Base-by-base conservation (phyloP, 2,329 filamentous ascomycete genomes). In the Diaporthe sp. region DNA sequence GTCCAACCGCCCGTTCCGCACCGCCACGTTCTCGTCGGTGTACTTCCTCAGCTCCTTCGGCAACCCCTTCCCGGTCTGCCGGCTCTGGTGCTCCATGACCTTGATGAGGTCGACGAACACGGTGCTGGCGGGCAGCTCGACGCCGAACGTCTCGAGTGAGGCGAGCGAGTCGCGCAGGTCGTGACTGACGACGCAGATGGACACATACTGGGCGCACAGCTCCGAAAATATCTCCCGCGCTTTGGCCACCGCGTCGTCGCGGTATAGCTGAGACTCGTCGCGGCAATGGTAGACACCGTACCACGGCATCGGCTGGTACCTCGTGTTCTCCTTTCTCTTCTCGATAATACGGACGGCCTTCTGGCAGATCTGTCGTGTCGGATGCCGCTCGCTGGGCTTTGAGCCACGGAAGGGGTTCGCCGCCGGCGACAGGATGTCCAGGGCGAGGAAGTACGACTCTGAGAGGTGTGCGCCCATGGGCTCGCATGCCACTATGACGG, bases 91-190 rank as follows among this genome's bases (percentile, higher is more conserved):
- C 44, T 53, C 61, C 34, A 73, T 15, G 58, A 42, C 37, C 20
- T 53, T 53, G 71, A 73, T 20, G 47, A 65, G 42, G n/a, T 63
- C 31, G n/a, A 65, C 31, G 31, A 42, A 25, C 12, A 73, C 51
- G n/a, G 51, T 72, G 17, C 51, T 34, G 17, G 9, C 9, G 17
- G 25, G 61, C 25, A 65, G 42, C 61, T 49, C 42, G 25, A 65
- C 25, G 42, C 42, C 61, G 10, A 65, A 65, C 17, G 8, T 34
- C 42, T 8, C 15, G 25, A 65, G 20, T 1, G 42, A 44, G 42
- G 15, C 25, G 42, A 65, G 61, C 5, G 61, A 65, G 25, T 65
- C 42, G 9, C 25, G 15, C 25, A 65, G 25, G 42, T 65, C 61
- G 42, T 65, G 61, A 20, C 61, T 49, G 13, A 63, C 39, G 10